These are phyloP conservation scores for Backusella macrospora DNA, from an alignment of 192 early-diverging fungal species.

Conservation along the genomic window DNA sequence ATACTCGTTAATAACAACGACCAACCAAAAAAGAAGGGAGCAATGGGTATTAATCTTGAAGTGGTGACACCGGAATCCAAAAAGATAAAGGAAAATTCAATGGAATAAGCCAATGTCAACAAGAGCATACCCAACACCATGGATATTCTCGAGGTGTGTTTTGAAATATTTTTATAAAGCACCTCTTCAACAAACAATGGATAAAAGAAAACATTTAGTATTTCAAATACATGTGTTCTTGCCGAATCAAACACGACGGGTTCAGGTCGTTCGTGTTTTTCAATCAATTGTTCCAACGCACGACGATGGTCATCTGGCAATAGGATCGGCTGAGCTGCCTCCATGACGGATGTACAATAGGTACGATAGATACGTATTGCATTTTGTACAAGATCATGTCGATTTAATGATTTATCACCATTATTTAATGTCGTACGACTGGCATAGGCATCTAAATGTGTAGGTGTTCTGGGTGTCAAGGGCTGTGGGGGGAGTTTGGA, in stretches of 20 bases:
- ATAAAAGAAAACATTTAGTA: constrained; percentile 49
- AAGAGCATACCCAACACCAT: constrained; percentile 32
- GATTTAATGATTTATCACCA: constrained; percentile 9
- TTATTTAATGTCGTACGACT: constrained; percentile 1
- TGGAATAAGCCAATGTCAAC: constrained; percentile 35
- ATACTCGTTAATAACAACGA: constrained; percentile 35
- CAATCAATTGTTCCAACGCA: constrained; percentile 43
- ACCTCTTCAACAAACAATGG: constrained; percentile 43
- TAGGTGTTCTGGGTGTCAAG: constrained; percentile 18
- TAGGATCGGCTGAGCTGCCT: constrained; percentile 35
- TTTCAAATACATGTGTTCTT: constrained; percentile 44
- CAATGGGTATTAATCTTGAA: constrained; percentile 36
- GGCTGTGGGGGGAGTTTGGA: constrained; percentile 7
- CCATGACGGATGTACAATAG: constrained; percentile 33
- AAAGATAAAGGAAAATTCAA: constrained; percentile 48
- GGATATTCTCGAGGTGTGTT: constrained; percentile 15
- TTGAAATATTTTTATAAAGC: constrained; percentile 44
- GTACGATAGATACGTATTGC: constrained; percentile 37
- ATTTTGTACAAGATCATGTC: constrained; percentile 40
- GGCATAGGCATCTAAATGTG: constrained; percentile 18
- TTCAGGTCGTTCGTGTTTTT: constrained; percentile 44
- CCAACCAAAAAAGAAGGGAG: constrained; percentile 43
- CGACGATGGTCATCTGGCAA: constrained; percentile 44
- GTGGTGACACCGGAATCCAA: constrained; percentile 23
- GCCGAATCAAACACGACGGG: constrained; percentile 50